Conservation (phyloP, 805 yeast genomes). For the Hanseniaspora hatyaiensis region DNA sequence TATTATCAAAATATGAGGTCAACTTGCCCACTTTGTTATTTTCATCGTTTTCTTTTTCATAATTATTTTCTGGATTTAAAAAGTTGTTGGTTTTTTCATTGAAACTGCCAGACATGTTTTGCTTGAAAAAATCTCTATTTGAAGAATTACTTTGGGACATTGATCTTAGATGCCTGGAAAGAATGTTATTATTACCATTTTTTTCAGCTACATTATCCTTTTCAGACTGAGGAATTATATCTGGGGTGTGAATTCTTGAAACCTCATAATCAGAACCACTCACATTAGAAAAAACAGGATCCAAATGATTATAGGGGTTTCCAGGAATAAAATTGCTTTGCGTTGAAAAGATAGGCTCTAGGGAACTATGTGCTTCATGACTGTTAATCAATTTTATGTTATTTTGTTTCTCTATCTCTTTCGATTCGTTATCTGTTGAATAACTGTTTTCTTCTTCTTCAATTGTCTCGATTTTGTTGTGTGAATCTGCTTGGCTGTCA, state of each 20-base stretch:
- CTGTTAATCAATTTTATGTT: no score
- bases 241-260: neutral
- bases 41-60: neutral
- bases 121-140: neutral
- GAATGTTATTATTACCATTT: neutral
- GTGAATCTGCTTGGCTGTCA: no score
- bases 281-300: neutral
- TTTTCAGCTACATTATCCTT: neutral
- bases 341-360: neutral
- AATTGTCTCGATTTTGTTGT: neutral
- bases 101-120: neutral
- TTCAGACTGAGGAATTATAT: neutral
- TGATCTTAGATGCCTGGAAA: conserved; percentile 14
- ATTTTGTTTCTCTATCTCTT: no score
- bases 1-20: conserved; percentile 56
- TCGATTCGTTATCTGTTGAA: no score
- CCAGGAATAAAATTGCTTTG: neutral
- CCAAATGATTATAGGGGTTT: neutral
- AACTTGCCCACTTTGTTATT: conserved; percentile 46
- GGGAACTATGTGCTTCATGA: neutral
- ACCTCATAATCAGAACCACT: neutral
- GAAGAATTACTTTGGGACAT: conserved; percentile 18
- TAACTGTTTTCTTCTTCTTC: neutral
- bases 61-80: neutral
- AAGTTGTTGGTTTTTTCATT: no score